Base-by-base conservation (phyloP, 2,329 filamentous ascomycete species). In the Chalaropsis thielavioides region DNA sequence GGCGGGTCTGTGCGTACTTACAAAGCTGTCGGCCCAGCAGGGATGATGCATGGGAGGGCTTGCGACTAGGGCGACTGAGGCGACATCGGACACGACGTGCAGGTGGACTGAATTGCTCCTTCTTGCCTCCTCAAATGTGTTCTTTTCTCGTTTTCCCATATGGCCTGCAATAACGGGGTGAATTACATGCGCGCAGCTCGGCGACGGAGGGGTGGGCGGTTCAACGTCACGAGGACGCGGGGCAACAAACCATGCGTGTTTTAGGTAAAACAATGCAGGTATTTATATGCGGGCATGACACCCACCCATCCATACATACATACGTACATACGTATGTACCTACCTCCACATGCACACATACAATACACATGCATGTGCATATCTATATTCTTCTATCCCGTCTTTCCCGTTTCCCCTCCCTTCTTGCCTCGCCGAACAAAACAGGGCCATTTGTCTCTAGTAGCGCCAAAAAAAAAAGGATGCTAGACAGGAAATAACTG, bases 211-310 rank as follows among this genome's bases (percentile, higher is more conserved):
- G 31, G 27, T 58, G 54, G 54, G 54, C 17, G 17, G 24, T 58
- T 58, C 54, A 58, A 58, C 54, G 54, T 58, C 54, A 58, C 38
- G 54, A 38, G 31, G 17, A 27, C n/a, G 54, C 54, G 54, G 54
- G 54, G 54, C 54, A 58, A 19, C 54, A 38, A 58, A 38, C 24
- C 24, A 58, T 58, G 54, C 54, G 17, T 58, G 54, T 58, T 58
- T 58, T 58, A 58, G 54, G 54, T 58, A 58, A 58, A 58, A 58
- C 54, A 46, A 49, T 62, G 43, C 58, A 61, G 6, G 61, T 51
- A 24, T 22, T 11, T 46, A 35, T 27, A 56, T 63, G 46, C 35
- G 19, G 19, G 27, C 46, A 24, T 51, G 19, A 41, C 62, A 43
- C 43, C 44, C 62, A 13, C 41, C n/a, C 17, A 63, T 27, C 38